Percentiles rank a stretch among this genome's conserved stretches.
These are phyloP conservation scores for Epithele typhae DNA, from an alignment of 768 basidiomycete genomes.

Conservation along the genomic window DNA sequence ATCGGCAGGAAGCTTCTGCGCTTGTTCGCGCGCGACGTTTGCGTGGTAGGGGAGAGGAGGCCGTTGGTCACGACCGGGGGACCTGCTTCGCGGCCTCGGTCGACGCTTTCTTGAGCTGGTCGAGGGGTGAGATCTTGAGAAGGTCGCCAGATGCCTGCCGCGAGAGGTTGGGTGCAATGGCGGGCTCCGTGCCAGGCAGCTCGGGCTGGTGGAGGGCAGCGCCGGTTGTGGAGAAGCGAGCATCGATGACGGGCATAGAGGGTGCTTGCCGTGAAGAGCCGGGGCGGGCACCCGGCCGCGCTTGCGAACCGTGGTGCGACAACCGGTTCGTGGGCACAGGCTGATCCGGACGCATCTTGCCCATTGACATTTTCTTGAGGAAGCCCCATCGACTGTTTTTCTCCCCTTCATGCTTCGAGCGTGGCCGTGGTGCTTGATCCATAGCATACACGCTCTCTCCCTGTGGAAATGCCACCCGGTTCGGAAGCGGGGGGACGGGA, in stretches of 20 bases:
- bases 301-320: conserved; percentile 27
- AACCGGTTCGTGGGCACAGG: conserved; percentile 33
- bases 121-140: conserved; percentile 9
- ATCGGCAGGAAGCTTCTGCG: conserved; percentile 89
- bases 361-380: conserved; percentile 98
- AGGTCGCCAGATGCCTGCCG: conserved; percentile 13
- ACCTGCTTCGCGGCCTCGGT: conserved; percentile 18
- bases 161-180: conserved; percentile 10
- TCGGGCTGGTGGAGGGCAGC: conserved; percentile 36
- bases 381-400: conserved; percentile 89
- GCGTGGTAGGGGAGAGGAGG: conserved; percentile 35
- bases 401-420: conserved; percentile 40
- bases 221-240: conserved; percentile 71
- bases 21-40: conserved; percentile 51
- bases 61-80: conserved; percentile 12
- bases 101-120: conserved; percentile 18
- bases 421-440: conserved; percentile 12
- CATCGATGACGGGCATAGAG: conserved; percentile 52
- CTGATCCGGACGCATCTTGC: conserved; percentile 74
- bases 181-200: conserved; percentile 8
- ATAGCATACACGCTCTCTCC: conserved; percentile 11
- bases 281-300: conserved; percentile 10
- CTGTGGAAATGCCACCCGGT: conserved; percentile 10
- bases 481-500: conserved; percentile 13
- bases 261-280: conserved; percentile 8